Evolutionary conservation across 1,139 yeast genomes (phyloP), one percentile per base, ranked within the genome.

Genomic region (Kodamaea ohmeri): DNA sequence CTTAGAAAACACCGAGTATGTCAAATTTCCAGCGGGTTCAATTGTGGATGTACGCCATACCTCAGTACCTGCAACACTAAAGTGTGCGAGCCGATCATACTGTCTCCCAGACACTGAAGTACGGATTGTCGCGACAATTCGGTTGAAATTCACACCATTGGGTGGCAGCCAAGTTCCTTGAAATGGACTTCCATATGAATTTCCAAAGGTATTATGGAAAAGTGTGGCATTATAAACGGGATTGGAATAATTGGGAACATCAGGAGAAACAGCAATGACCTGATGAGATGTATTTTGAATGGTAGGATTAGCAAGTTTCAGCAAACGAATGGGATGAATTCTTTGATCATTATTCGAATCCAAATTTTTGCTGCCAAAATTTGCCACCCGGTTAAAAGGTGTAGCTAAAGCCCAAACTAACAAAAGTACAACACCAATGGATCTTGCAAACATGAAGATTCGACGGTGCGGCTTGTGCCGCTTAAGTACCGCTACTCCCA

Each of bases 31-130:
- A 44, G 78, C 76, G 0, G 96, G 96, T 58, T 87, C 95, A 14
- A 86, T 80, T 2, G 96, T 87, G 2, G 92, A 81, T 0, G 94
- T 80, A 57, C 96, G 71, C 95, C 96, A 87, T 25, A 87, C 60
- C 48, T 85, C 86, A 12, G 73, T 70, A 17, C 81, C 86, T 38
- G 76, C 75, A 19, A 87, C 57, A 51, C 74, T 83, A 19, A 87
- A 58, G 52, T 85, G 87, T 11, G 83, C 85, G 50, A 87, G 65
- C 41, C 96, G 68, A 55, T 87, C 95, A 51, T 76, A 86, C 56
- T 87, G 96, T 11, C 77, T 73, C 8, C 94, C 92, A 32, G 62
- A 66, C 4, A 79, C 79, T 5, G 75, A 60, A 3, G 84, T 80
- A 35, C 76, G 70, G 35, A 87, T 62, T 4, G 78, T 71, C 34